Evolutionary conservation across 352 stramenopile species (phyloP).

Genomic region (Globisporangium iwayamae): DNA sequence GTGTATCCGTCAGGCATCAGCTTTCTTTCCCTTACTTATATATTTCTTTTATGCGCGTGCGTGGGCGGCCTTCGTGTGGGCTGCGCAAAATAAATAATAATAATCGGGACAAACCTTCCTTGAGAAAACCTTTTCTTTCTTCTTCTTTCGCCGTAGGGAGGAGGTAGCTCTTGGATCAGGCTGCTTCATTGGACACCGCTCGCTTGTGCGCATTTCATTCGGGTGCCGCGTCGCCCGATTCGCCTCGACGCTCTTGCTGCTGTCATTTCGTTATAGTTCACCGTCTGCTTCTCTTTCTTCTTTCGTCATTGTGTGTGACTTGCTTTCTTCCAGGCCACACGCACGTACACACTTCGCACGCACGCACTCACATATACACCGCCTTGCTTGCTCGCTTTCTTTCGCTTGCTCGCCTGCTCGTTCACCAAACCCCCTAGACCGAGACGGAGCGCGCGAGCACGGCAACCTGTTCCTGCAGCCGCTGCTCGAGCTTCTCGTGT

Average conservation of each 20-base stretch:
- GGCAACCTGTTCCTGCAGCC: slow-evolving; percentile 65
- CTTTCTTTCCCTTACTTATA: too few species aligned
- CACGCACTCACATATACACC: slow-evolving; percentile 1
- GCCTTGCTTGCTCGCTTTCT: neutral
- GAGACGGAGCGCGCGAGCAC: slow-evolving; percentile 58
- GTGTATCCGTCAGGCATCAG: too few species aligned
- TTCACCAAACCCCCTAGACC: slow-evolving; percentile 20
- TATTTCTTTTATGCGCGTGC: neutral
- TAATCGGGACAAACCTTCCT: neutral
- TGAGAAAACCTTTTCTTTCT: neutral
- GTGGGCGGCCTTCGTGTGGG: neutral
- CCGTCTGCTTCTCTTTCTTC: neutral
- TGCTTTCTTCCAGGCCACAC: too few species aligned
- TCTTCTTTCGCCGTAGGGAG: neutral
- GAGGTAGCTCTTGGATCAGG: neutral
- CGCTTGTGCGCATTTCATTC: too few species aligned
- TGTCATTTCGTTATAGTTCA: neutral
- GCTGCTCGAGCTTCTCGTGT: slow-evolving; percentile 56
- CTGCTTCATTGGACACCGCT: neutral
- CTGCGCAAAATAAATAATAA: slow-evolving; percentile 1
- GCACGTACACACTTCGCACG: neutral
- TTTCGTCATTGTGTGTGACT: neutral
- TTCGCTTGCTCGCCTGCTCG: too few species aligned
- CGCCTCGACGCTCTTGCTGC: neutral
- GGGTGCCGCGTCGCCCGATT: too few species aligned